Evolutionary conservation across 805 yeast genomes (phyloP).

Genomic region (Wickerhamomyces canadensis): DNA sequence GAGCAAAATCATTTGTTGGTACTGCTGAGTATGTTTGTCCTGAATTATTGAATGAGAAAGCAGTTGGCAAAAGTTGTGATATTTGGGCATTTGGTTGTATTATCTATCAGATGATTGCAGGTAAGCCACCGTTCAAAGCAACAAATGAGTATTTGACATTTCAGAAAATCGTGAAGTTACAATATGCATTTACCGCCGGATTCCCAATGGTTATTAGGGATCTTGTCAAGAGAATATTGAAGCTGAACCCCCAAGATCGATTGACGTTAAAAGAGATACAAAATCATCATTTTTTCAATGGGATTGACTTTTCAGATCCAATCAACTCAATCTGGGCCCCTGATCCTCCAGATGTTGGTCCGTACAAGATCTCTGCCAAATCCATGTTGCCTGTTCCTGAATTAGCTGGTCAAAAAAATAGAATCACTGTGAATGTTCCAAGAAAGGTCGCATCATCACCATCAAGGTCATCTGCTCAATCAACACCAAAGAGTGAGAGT

Average conservation of each 20-base stretch:
- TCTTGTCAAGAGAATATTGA: constrained; percentile 61
- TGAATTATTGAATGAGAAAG: constrained; percentile 67
- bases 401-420: constrained; percentile 25
- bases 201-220: constrained; percentile 72
- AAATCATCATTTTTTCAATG: constrained; percentile 57
- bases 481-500: constrained; percentile 17
- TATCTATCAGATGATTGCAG: constrained; percentile 91
- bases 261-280: constrained; percentile 51
- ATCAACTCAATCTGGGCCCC: constrained; percentile 48
- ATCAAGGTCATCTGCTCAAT: constrained; percentile 13
- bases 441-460: constrained; percentile 11
- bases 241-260: constrained; percentile 60
- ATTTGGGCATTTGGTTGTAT: constrained; percentile 99
- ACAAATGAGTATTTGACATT: constrained; percentile 77
- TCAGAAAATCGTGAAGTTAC: constrained; percentile 75
- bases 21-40: constrained; percentile 85
- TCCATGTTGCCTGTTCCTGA: constrained; percentile 75
- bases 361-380: constrained; percentile 69
- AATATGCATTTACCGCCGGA: constrained; percentile 81
- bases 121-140: constrained; percentile 83
- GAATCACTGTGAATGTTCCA: constrained; percentile 16
- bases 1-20: constrained; percentile 80
- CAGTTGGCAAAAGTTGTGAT: constrained; percentile 88
- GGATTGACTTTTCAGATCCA: constrained; percentile 47
- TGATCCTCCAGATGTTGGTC: constrained; percentile 60